Conservation (phyloP, 768 basidiomycete genomes). For the Lactifluus hygrophoroides region DNA sequence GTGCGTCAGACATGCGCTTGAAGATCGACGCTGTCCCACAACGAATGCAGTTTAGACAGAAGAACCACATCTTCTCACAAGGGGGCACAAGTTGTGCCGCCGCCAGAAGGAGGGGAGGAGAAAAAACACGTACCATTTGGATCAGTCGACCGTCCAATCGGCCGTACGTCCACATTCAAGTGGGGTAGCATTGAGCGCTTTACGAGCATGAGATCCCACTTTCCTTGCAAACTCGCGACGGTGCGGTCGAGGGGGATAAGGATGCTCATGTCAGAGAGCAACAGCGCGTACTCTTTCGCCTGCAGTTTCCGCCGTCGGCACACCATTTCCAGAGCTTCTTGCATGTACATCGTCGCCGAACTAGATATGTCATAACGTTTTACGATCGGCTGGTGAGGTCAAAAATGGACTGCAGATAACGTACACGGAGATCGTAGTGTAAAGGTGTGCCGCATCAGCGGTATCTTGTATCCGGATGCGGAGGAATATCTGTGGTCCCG, state of each 20-base stretch:
- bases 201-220: conserved; percentile 72
- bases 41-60: not conserved
- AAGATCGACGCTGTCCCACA: conserved; percentile 76
- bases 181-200: conserved; percentile 67
- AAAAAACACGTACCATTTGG: conserved; percentile 64
- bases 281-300: conserved; percentile 76
- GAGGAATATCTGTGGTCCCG: conserved; percentile 76
- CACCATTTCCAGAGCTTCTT: conserved; percentile 84
- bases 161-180: conserved; percentile 61
- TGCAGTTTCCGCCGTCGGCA: conserved; percentile 64
- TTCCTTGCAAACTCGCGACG: conserved; percentile 90
- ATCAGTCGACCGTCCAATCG: conserved; percentile 69
- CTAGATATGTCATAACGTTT: conserved; percentile 29
- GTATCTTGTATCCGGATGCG: conserved; percentile 74
- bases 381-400: not conserved
- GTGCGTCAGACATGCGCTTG: conserved; percentile 73
- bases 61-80: too few species aligned
- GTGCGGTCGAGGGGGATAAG: conserved; percentile 89
- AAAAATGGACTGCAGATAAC: conserved; percentile 26
- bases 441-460: conserved; percentile 76
- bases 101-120: not conserved
- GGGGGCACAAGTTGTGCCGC: not conserved
- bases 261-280: conserved; percentile 57
- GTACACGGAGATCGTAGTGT: conserved; percentile 87
- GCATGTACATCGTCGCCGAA: conserved; percentile 92